A percentile compares a stretch with the other conserved stretches of the same genome.
Evolutionary conservation across 2,329 filamentous ascomycete genomes (phyloP).

Genomic region (Fusarium devonianum): DNA sequence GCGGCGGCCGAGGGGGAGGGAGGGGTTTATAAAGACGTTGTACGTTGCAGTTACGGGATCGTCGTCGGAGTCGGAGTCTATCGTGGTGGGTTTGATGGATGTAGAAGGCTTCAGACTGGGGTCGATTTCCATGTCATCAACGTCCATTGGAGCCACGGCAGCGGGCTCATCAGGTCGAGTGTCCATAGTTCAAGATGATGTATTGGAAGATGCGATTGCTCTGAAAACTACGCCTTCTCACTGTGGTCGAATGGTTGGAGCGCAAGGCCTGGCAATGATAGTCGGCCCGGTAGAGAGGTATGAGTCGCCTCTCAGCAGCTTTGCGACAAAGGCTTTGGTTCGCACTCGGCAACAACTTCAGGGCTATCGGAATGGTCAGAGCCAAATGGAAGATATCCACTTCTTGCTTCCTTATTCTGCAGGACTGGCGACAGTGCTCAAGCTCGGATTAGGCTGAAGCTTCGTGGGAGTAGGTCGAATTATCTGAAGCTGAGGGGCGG

Average conservation of each 20-base stretch:
- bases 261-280: neutral
- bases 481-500: conserved; percentile 18
- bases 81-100: conserved; percentile 10
- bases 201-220: no score
- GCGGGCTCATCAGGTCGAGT: conserved; percentile 14
- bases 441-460: neutral
- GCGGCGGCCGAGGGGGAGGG: conserved; percentile 66
- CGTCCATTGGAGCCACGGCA: conserved; percentile 29
- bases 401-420: neutral
- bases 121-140: conserved; percentile 35
- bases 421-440: neutral
- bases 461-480: neutral
- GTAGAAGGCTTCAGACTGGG: conserved; percentile 19
- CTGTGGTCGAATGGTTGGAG: no score
- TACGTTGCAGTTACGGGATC: conserved; percentile 80
- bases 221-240: no score
- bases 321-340: conserved; percentile 21
- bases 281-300: neutral
- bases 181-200: conserved; percentile 19
- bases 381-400: no score
- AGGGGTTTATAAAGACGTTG: conserved; percentile 84
- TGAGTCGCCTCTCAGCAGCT: conserved; percentile 7
- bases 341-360: neutral
- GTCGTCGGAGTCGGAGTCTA: conserved; percentile 50
- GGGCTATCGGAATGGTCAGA: neutral